Evolutionary conservation across 495 filamentous ascomycete species (phyloP), one percentile per base, ranked within the genome.

Genomic region (Tuber microsphaerosporum): DNA sequence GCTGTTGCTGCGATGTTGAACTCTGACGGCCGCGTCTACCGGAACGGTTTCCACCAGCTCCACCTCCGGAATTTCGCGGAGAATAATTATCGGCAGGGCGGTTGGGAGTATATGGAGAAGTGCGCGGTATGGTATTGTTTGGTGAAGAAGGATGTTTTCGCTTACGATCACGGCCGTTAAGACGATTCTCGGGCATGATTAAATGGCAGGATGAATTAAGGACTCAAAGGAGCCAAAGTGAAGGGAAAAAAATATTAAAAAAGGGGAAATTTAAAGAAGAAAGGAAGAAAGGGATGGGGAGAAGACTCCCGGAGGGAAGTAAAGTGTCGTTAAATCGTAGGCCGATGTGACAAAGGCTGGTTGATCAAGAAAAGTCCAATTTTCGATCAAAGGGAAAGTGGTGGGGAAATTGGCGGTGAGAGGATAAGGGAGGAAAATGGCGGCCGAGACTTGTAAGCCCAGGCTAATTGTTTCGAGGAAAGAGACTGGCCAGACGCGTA

Each of bases 91-190:
- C 75, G 45, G 76, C 76, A 72, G 81, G 61, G 22, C 76, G 74
- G 69, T 71, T 76, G 26, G 79, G 80, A 44, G 75, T 79, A 65
- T 82, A 82, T 42, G 81, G 81, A 37, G 81, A 81, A 37, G 74
- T 79, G 19, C 81, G 80, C 22, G 73, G 48, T 10, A 70, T 56
- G n/a, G 56, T 76, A 42, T 76, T 79, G 68, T 74, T 80, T 22
- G 75, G 75, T 44, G 75, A 75, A 75, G 79, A 74, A 20, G 81
- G 76, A 68, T 82, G 80, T 70, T 82, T 82, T 77, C 81, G 81
- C 69, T 82, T 82, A 46, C 81, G 80, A 74, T 69, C 69, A 48
- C 75, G 80, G 51, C 74, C 77, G 75, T 70, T 70, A 72, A 43
- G 34, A 48, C 78, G 76, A 75, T 71, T 70, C 72, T 79, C 77